Base-by-base conservation (phyloP, 331 rosid genomes). In the Quercus tomentella region DNA sequence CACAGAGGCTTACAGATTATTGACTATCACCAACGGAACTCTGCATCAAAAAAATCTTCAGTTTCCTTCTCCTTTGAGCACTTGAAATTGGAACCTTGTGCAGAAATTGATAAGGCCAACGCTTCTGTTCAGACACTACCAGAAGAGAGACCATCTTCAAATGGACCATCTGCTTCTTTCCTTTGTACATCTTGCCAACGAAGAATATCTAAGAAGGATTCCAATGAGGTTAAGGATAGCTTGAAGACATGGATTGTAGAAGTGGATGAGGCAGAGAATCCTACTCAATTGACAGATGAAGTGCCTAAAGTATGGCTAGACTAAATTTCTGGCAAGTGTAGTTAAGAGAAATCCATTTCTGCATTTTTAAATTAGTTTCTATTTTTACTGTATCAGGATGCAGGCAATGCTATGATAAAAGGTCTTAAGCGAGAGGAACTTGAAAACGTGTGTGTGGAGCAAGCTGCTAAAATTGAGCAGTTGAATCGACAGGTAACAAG, bases 1-100 rank as follows among this genome's bases (percentile, higher is more conserved):
- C 97, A 96, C 79, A 96, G 99, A 86, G 98, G 99, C 68, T 82
- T 96, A 66, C 89, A 96, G 80, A 89, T 96, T 72, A 96, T 96
- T 80, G 99, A 96, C 75, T 22, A 77, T 83, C 99, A 96, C 86
- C 98, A 96, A 86, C 82, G 90, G 70, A 93, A 86, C 86, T 89
- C 94, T 1, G 82, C 88, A 74, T 51, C 83, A 65, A 91, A 88
- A 83, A 91, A 86, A 82, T 91, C 98, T 25, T 55, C 90, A 35
- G 88, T 91, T 70, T 89, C 99, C 33, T 96, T 93, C 91, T 96
- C 99, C 56, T 96, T 96, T 85, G 98, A 87, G 79, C 90, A 78
- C 78, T 80, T 91, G 83, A 84, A 88, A 66, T 72, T 88, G 84
- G 82, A 91, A 76, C 84, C 92, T 66, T 81, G 86, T 79, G 85